Base-by-base conservation (phyloP, 192 early-diverging fungal species). In the Rhizoclosmatium sp. region DNA sequence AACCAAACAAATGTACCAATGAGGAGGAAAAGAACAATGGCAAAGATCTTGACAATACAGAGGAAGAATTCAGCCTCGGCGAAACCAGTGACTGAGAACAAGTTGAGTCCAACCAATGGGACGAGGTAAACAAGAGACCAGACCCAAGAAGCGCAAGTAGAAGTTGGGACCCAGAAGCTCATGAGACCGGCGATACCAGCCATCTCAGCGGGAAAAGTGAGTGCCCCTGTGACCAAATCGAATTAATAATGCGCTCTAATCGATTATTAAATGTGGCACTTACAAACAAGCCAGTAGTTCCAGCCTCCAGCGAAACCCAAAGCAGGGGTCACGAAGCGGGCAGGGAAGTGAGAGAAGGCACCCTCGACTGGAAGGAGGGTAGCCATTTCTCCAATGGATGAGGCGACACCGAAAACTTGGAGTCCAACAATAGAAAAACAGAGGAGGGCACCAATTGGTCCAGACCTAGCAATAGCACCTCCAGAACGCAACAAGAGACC, bases 401-500 rank as follows among this genome's bases (percentile, higher is more conserved):
- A 93, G 83, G 93, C 65, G 72, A 78, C 85, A 78, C 79, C 66
- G 21, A 39, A 80, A 7, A 80, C 79, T 69, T 68, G 61, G 2
- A 75, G 40, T 21, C 79, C 79, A 46, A 61, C 67, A 23, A 80
- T 2, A 19, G 51, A n/a, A 47, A 71, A 96, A 40, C 93, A 93
- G n/a, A 95, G 78, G 59, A 96, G 83, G 3, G 89, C 85, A 48
- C 95, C 95, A 2, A 89, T 85, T 1, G 95, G 94, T 5, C 95
- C 95, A 0, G 92, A 93, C 4, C 80, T 80, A 0, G 91, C 85
- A 58, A 96, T 88, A 31, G 93, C 90, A 31, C 71, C 69, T 44
- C 95, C 95, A 59, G 92, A 92, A 47, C 91, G 91, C 65, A 96
- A 82, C 78, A 96, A 94, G 7, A 96, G 83, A 54, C 95, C 95